Conservation (phyloP, 306 rosid genomes). For the Malus sieversii region DNA sequence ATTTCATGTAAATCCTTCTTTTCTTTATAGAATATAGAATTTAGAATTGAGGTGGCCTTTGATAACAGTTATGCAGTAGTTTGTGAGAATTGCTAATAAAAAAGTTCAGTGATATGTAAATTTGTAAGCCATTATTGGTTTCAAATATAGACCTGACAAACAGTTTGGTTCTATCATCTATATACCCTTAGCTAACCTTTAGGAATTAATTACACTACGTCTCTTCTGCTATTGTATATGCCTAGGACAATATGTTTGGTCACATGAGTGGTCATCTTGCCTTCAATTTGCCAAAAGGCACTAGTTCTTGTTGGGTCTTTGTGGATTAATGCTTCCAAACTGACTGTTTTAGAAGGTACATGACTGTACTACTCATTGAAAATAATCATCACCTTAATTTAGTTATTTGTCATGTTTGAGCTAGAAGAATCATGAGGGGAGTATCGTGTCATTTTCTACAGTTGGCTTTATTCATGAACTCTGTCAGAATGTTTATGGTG, state of each 20-base stretch:
- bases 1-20: conserved; percentile 55
- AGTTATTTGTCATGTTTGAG: conserved; percentile 6
- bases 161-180: background rate
- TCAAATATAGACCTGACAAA: background rate
- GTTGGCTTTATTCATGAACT: background rate
- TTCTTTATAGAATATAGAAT: conserved; percentile 22
- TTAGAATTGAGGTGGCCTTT: conserved; percentile 9
- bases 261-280: background rate
- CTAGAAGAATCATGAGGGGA: background rate
- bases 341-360: background rate
- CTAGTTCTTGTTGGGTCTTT: background rate
- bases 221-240: background rate
- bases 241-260: background rate
- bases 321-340: background rate
- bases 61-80: conserved; percentile 6
- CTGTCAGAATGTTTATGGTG: conserved; percentile 18
- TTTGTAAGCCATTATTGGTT: background rate
- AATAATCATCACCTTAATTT: conserved; percentile 5
- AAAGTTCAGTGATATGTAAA: background rate
- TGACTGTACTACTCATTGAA: background rate
- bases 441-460: background rate
- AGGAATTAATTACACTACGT: background rate
- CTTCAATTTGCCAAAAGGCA: background rate
- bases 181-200: background rate
- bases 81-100: conserved; percentile 19